Evolutionary conservation across 805 yeast species (phyloP).

Genomic region (Alloascoidea africana): DNA sequence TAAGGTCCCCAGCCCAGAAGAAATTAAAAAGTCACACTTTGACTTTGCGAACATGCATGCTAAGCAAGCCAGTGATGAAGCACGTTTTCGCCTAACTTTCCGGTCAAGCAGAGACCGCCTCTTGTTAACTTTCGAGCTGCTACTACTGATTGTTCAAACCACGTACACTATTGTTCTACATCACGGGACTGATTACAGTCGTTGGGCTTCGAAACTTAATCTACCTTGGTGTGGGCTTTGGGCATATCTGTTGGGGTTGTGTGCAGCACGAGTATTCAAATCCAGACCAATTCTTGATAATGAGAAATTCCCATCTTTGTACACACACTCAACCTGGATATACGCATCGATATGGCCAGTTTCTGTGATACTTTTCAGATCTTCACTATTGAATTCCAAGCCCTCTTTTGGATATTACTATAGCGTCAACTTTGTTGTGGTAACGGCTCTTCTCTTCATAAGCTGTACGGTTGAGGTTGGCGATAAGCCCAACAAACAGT

Average conservation of each 20-base stretch:
- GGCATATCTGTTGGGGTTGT: neutral
- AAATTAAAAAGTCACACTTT: neutral
- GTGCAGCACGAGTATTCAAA: neutral
- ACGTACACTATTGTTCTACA: neutral
- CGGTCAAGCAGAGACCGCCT: neutral
- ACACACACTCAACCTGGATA: neutral
- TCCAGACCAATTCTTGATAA: neutral
- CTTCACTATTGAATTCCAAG: neutral
- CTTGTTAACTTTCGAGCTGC: neutral
- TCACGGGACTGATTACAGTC: neutral
- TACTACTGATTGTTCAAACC: neutral
- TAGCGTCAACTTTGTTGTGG: constrained; percentile 23
- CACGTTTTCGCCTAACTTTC: neutral
- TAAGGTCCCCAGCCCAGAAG: too few relatives aligned
- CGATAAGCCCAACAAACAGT: constrained; percentile 42
- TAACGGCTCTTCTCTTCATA: constrained; percentile 27
- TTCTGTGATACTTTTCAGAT: neutral
- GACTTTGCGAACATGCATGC: neutral
- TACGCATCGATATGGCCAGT: neutral
- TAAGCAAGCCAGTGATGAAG: neutral
- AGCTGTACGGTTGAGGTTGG: constrained; percentile 48
- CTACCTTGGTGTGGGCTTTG: too few relatives aligned
- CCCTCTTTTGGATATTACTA: neutral
- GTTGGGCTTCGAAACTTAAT: neutral
- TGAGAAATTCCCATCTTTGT: neutral